phyloP scores from a whole-genome alignment of 116 monocot species.

The Papilionanthe hybrid region DNA sequence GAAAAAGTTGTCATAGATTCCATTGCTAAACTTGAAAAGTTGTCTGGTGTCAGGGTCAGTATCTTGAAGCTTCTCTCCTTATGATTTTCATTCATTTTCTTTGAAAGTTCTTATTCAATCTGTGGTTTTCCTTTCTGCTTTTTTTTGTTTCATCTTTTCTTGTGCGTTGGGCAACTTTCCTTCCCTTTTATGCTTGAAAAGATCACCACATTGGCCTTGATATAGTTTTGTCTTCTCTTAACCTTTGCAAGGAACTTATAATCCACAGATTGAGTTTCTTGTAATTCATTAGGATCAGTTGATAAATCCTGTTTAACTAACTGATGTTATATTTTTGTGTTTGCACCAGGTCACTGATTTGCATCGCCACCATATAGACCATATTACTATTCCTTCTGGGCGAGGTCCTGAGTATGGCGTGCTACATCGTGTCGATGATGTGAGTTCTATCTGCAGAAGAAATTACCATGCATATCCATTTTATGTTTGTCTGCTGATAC shows the following conservation, averaged over 20 bases:
- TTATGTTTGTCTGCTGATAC: background rate
- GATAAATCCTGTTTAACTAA: background rate
- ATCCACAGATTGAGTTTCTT: background rate
- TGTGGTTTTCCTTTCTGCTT: background rate
- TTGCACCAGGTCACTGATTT: slow-evolving; percentile 75
- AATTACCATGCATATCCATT: background rate
- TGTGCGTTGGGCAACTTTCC: background rate
- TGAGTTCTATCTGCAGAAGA: slow-evolving; percentile 25
- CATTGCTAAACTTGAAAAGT: slow-evolving; percentile 76
- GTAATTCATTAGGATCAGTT: background rate
- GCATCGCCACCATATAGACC: slow-evolving; percentile 90
- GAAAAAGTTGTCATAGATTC: slow-evolving; percentile 91
- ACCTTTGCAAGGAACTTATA: background rate
- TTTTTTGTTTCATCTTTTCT: background rate
- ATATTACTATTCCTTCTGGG: slow-evolving; percentile 85
- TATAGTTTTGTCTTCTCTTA: background rate
- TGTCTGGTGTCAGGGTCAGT: slow-evolving; percentile 77
- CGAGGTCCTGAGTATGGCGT: slow-evolving; percentile 69
- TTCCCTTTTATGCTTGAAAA: background rate
- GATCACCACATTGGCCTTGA: background rate
- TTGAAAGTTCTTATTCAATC: background rate
- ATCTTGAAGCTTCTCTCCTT: background rate
- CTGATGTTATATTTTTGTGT: background rate
- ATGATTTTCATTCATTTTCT: background rate
- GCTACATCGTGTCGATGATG: slow-evolving; percentile 94